These are phyloP conservation scores for Mortierella claussenii DNA, from an alignment of 192 early-diverging fungal genomes.

Conservation along the genomic window DNA sequence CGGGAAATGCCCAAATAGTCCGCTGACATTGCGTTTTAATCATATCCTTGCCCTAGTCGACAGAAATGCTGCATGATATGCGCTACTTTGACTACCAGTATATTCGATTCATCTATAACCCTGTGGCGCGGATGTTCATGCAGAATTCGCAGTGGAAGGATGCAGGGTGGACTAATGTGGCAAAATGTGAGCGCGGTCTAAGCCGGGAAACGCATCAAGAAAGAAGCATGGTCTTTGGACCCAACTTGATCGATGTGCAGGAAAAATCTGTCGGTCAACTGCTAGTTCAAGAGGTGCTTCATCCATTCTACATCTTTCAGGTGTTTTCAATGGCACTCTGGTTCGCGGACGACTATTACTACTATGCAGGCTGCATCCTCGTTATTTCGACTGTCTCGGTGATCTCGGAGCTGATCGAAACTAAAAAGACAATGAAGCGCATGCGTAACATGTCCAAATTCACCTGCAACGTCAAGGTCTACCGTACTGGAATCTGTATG, in stretches of 20 bases:
- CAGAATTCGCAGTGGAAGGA: conserved; percentile 65
- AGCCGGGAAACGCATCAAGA: conserved; percentile 61
- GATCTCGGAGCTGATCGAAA: conserved; percentile 81
- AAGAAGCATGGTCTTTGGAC: conserved; percentile 75
- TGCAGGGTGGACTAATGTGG: conserved; percentile 55
- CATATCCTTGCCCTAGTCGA: conserved; percentile 7
- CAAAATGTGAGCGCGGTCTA: conserved; percentile 63
- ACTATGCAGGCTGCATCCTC: conserved; percentile 94
- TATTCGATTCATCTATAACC: conserved; percentile 64
- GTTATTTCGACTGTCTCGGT: conserved; percentile 86
- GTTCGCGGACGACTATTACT: conserved; percentile 94
- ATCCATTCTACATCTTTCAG: conserved; percentile 89
- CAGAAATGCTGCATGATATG: conserved; percentile 55
- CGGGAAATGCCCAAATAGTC: no score
- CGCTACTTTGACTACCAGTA: conserved; percentile 65
- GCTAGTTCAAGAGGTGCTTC: conserved; percentile 77
- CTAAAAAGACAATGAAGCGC: conserved; percentile 74
- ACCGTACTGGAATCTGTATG: conserved; percentile 69
- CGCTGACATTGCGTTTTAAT: no score
- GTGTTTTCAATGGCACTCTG: conserved; percentile 80
- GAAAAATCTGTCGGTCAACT: conserved; percentile 70
- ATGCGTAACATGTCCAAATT: conserved; percentile 91
- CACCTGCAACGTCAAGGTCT: conserved; percentile 79
- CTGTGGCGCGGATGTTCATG: conserved; percentile 57
- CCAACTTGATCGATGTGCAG: conserved; percentile 78